Conservation (phyloP, 805 yeast species). For the Monosporozyma solicola region DNA sequence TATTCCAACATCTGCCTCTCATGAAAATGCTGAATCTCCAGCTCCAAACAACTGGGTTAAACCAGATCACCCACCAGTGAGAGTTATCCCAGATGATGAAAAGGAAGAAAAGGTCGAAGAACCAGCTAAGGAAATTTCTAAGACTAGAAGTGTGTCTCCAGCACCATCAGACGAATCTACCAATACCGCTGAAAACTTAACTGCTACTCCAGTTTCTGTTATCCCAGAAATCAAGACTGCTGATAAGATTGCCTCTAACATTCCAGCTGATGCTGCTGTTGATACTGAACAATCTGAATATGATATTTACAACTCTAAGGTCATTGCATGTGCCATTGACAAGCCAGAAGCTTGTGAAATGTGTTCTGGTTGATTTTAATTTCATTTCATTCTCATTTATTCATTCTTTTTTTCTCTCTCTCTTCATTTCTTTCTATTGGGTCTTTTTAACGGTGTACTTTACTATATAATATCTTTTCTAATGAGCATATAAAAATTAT, state of each 20-base stretch:
- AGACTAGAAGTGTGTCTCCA: conserved; percentile 27
- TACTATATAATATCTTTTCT: neutral
- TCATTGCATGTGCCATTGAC: conserved; percentile 91
- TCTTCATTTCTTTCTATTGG: conserved; percentile 1
- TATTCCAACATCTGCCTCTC: conserved; percentile 12
- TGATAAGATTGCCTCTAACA: conserved; percentile 14
- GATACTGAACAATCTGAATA: conserved; percentile 39
- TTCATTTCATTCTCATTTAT: neutral
- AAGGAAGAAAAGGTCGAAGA: conserved; percentile 6
- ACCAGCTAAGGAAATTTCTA: conserved; percentile 8
- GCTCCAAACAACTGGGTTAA: neutral
- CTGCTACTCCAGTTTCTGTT: conserved; percentile 23
- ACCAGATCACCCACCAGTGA: conserved; percentile 1
- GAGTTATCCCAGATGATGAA: conserved; percentile 4
- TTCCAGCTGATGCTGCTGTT: conserved; percentile 29
- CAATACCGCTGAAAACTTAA: conserved; percentile 20
- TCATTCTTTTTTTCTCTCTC: neutral
- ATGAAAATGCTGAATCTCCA: neutral
- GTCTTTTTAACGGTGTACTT: conserved; percentile 3
- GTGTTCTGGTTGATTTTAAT: conserved; percentile 77
- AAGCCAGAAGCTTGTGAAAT: conserved; percentile 97
- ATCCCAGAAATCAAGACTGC: conserved; percentile 28
- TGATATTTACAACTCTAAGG: conserved; percentile 88
- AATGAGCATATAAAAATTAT: neutral
- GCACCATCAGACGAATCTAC: conserved; percentile 23